Evolutionary conservation across 106 monocot genomes (phyloP).

Genomic region (Allium fistulosum): DNA sequence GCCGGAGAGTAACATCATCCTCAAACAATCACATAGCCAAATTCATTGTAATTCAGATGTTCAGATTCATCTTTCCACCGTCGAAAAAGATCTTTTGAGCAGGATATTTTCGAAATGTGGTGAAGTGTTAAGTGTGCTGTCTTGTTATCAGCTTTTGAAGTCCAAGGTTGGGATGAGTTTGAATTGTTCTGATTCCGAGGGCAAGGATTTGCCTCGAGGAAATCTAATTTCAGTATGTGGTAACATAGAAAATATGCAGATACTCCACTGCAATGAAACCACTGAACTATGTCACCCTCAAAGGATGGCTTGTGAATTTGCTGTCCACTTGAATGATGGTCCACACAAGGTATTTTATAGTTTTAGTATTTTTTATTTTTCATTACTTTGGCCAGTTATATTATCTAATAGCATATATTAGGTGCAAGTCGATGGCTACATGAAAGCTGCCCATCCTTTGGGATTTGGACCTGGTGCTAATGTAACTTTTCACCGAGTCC

Average conservation of each 20-base stretch:
- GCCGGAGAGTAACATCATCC: conserved; percentile 12
- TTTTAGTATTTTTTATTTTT: background rate
- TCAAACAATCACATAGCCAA: conserved; percentile 13
- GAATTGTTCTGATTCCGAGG: conserved; percentile 9
- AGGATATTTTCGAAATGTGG: conserved; percentile 10
- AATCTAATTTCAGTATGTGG: conserved; percentile 57
- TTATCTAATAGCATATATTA: conserved; percentile 5
- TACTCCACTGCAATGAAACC: conserved; percentile 6
- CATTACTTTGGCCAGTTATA: no score
- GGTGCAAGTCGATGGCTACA: conserved; percentile 53
- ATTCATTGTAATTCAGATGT: conserved; percentile 26
- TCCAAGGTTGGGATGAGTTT: conserved; percentile 7
- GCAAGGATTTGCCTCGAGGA: conserved; percentile 29
- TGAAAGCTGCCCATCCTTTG: conserved; percentile 37
- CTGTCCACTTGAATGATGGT: conserved; percentile 70
- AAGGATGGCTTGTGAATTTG: conserved; percentile 13
- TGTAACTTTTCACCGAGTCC: conserved; percentile 77
- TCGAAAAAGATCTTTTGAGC: conserved; percentile 16
- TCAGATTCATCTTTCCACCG: conserved; percentile 28
- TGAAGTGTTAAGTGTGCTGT: conserved; percentile 42
- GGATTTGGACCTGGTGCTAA: conserved; percentile 76
- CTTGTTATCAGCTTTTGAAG: conserved; percentile 36
- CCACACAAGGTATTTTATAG: conserved; percentile 46
- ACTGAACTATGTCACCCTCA: background rate
- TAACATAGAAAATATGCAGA: conserved; percentile 46